A percentile compares a stretch with the other conserved stretches of the same genome.
These are phyloP conservation scores for Corylus avellana DNA, from an alignment of 306 rosid genomes.

Conservation along the genomic window DNA sequence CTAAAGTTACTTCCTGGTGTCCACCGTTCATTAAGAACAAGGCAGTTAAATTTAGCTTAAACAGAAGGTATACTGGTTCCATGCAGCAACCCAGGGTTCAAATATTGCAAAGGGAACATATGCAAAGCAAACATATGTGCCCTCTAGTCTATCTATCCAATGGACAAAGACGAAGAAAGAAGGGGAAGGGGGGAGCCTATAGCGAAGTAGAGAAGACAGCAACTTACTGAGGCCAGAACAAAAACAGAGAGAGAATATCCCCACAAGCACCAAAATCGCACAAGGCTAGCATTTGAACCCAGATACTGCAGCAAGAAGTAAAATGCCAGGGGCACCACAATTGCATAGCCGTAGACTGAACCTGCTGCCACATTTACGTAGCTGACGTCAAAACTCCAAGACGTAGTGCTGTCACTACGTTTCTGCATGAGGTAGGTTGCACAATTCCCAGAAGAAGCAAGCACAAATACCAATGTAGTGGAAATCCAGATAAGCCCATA, in stretches of 20 bases:
- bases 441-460: conserved; percentile 88
- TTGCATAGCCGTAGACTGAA: conserved; percentile 78
- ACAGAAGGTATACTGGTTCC: background rate
- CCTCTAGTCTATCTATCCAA: background rate
- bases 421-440: conserved; percentile 89
- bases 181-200: background rate
- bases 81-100: background rate
- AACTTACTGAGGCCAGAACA: conserved; percentile 78
- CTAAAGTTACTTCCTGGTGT: background rate
- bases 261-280: conserved; percentile 97
- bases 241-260: conserved; percentile 95
- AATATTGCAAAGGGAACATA: background rate
- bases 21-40: background rate
- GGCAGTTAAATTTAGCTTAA: background rate
- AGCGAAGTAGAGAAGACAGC: conserved; percentile 18
- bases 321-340: conserved; percentile 81
- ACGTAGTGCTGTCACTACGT: conserved; percentile 39
- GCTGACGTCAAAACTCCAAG: conserved; percentile 89
- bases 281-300: conserved; percentile 77
- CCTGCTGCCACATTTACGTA: conserved; percentile 78
- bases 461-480: conserved; percentile 85
- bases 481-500: conserved; percentile 93
- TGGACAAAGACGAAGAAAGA: too few species aligned
- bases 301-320: conserved; percentile 79
- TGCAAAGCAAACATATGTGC: background rate